Base-by-base conservation (phyloP, 1,284 basidiomycete genomes). In the Apiotrichum veenhuisii region DNA sequence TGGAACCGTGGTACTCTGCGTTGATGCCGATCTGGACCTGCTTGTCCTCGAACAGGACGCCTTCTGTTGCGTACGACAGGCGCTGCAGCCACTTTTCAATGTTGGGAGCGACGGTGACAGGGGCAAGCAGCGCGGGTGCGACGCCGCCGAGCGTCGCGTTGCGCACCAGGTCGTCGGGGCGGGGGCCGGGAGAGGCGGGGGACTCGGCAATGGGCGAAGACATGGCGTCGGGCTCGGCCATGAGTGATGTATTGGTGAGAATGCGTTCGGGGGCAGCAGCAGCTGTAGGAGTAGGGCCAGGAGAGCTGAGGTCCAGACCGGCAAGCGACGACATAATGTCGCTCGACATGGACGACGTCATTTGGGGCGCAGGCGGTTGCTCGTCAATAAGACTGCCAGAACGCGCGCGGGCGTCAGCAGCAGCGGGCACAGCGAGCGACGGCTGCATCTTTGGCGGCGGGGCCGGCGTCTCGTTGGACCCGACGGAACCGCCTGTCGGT, bases 11-110 rank as follows among this genome's bases (percentile, higher is more conserved):
- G 73, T 91, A 98, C 69, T 94, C 87, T 46, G 92, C 91, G 79
- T 98, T 98, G 80, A 98, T 78, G 27, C 95, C 96, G 61, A 98
- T 86, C 74, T 98, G 95, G 36, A 98, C 83, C 76, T 95, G 90
- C 17, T 89, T 84, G 69, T 98, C 96, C 74, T 98, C 96, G 77
- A 91, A 98, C 18, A 98, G 82, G 25, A 98, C 86, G 46, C 96
- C 96, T 64, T 98, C 95, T 23, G 82, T 76, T 34, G 79, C 81
- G 74, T 87, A 91, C 2, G 83, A 86, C 33, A 98, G 81, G 62
- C 92, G 89, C 64, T 91, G 87, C 68, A 91, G 89, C 89, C 91
- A 93, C 67, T 88, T 87, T 54, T 92, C 89, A 44, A 93, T 81
- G 66, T 86, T 85, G 20, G 85, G 82, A 17, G 84, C 87, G 17